Percentiles rank a stretch among this genome's conserved stretches.
phyloP scores from a whole-genome alignment of 2,329 filamentous ascomycete species.

The Sporothrix euskadiensis region DNA sequence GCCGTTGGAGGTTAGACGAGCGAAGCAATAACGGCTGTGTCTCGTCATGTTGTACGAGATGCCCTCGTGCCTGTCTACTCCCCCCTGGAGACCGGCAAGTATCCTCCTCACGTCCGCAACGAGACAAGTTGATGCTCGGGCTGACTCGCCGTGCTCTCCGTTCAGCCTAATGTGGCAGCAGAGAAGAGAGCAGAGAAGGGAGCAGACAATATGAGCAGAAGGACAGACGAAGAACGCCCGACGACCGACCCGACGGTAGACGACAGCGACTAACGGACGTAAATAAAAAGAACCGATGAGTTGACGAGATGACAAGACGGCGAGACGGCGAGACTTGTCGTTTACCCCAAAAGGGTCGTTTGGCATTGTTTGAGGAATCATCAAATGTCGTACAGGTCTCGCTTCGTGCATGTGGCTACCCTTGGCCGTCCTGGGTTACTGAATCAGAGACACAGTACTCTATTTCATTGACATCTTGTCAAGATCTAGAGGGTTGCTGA shows the following conservation, averaged over 20 bases:
- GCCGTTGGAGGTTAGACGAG: background rate
- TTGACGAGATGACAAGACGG: too few species aligned
- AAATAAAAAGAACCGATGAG: background rate
- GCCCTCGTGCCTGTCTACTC: background rate
- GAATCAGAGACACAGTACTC: background rate
- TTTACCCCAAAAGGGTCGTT: background rate
- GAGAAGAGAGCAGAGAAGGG: too few species aligned
- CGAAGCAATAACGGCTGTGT: background rate
- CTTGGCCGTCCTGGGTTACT: background rate
- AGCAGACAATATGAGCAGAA: background rate
- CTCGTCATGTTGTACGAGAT: background rate
- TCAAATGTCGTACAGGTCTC: background rate
- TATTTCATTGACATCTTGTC: background rate
- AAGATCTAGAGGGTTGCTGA: constrained; percentile 1
- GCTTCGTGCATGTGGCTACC: constrained; percentile 20
- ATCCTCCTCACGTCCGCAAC: background rate
- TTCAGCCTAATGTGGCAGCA: constrained; percentile 4
- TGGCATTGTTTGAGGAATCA: background rate
- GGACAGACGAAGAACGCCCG: background rate
- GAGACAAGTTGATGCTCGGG: background rate
- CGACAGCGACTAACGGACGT: constrained; percentile 14
- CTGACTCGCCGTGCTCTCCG: background rate
- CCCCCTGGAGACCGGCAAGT: background rate
- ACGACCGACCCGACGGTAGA: constrained; percentile 6
- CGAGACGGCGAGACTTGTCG: too few species aligned